Percentiles rank a stretch among this genome's conserved stretches.
Conservation (phyloP, 208 protist species). For the Acanthamoeba lenticulata region DNA sequence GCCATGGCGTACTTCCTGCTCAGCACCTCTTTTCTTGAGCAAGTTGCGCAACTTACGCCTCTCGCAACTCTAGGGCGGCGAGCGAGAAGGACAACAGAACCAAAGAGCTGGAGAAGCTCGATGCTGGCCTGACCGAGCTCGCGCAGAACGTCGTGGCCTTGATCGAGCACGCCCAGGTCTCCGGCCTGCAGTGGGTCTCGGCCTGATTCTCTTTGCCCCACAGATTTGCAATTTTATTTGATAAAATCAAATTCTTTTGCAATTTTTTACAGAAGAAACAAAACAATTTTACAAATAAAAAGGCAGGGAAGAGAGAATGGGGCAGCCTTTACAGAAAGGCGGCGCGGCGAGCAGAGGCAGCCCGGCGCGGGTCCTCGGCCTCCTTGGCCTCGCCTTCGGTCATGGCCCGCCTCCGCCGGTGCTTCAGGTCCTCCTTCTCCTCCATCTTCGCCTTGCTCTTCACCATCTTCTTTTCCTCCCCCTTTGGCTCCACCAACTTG, state of each 20-base stretch:
- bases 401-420: neutral
- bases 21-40: neutral
- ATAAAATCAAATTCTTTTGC: too few species aligned
- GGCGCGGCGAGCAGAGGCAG: too few species aligned
- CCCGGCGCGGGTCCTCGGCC: neutral
- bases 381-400: conserved; percentile 9
- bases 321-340: too few species aligned
- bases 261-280: too few species aligned
- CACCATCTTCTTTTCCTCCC: neutral
- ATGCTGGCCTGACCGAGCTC: neutral
- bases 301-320: too few species aligned
- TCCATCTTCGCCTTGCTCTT: neutral
- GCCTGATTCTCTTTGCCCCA: neutral
- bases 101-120: neutral
- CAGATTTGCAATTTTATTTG: too few species aligned
- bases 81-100: neutral
- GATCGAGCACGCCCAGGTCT: neutral
- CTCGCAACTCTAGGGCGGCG: neutral
- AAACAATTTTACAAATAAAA: too few species aligned
- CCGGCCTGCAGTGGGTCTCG: neutral
- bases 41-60: neutral
- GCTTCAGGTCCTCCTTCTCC: neutral
- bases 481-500: too few species aligned
- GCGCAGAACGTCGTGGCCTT: neutral
- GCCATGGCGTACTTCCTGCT: neutral